Percentiles rank a stretch among this genome's conserved stretches.
These are phyloP conservation scores for Globisporangium cystogenes DNA, from an alignment of 352 stramenopile species.

Conservation along the genomic window DNA sequence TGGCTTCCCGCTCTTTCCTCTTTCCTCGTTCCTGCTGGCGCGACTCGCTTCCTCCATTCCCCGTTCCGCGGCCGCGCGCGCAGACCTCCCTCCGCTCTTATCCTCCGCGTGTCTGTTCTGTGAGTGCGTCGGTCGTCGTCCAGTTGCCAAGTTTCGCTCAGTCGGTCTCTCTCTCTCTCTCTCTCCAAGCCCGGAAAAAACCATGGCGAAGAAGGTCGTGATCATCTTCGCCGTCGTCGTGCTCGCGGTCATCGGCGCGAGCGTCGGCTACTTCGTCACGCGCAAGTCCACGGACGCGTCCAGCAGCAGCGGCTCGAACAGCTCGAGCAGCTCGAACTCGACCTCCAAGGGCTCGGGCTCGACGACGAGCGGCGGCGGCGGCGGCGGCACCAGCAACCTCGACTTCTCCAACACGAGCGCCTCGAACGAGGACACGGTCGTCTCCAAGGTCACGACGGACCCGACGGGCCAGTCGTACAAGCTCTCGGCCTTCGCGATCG, in stretches of 20 bases:
- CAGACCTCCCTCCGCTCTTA: background rate
- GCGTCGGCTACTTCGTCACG: conserved; percentile 18
- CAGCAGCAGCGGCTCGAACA: conserved; percentile 8
- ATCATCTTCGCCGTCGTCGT: conserved; percentile 17
- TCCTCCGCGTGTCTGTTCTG: too few species aligned
- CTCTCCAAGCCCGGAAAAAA: too few species aligned
- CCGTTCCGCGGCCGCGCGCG: background rate
- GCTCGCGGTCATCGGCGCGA: conserved; percentile 19
- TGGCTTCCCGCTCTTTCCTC: background rate
- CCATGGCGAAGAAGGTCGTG: conserved; percentile 15
- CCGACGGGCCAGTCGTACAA: conserved; percentile 28
- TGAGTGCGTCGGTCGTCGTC: background rate
- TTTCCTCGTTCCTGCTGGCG: background rate
- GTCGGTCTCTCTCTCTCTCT: too few species aligned
- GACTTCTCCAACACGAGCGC: conserved; percentile 7
- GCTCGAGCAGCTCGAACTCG: conserved; percentile 9
- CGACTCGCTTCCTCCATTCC: background rate
- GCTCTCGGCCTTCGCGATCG: conserved; percentile 58
- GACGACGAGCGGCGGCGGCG: too few species aligned
- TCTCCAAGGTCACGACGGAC: conserved; percentile 14
- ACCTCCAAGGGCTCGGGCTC: conserved; percentile 1
- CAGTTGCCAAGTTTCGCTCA: background rate
- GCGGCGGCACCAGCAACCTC: conserved; percentile 4
- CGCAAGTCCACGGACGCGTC: conserved; percentile 8
- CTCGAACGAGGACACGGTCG: background rate